A percentile compares a stretch with the other conserved stretches of the same genome.
Evolutionary conservation across 441 rosid genomes (phyloP).

Genomic region (Biscutella auriculata): DNA sequence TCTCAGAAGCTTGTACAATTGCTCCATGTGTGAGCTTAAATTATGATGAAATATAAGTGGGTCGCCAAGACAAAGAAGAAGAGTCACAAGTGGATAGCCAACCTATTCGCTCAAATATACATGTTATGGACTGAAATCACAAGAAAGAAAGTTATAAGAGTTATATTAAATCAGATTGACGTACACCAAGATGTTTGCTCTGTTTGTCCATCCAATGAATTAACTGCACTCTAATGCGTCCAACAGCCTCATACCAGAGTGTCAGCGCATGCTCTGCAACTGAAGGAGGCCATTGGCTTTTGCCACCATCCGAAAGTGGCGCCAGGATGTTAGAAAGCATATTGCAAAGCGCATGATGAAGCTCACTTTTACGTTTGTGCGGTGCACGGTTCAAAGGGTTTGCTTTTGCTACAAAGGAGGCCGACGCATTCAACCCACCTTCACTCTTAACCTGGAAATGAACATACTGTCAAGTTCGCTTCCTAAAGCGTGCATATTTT

Average conservation of each 20-base stretch:
- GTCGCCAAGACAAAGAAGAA: conserved; percentile 98
- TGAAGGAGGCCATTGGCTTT: conserved; percentile 95
- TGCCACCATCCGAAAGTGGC: conserved; percentile 92
- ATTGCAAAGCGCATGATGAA: conserved; percentile 92
- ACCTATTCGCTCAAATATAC: conserved; percentile 40
- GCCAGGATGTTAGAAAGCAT: conserved; percentile 97
- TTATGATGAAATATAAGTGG: conserved; percentile 80
- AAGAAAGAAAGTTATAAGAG: not conserved
- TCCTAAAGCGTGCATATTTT: conserved; percentile 11
- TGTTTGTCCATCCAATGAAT: conserved; percentile 98
- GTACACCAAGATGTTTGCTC: conserved; percentile 91
- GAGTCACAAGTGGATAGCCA: conserved; percentile 97
- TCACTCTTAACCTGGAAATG: conserved; percentile 78
- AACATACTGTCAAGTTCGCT: conserved; percentile 20
- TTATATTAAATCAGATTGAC: conserved; percentile 20
- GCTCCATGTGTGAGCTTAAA: conserved; percentile 95
- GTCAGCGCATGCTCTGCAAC: conserved; percentile 92
- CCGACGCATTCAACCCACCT: conserved; percentile 97
- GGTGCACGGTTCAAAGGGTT: conserved; percentile 90
- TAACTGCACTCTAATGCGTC: conserved; percentile 77
- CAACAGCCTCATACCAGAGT: conserved; percentile 96
- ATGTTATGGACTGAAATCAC: conserved; percentile 17
- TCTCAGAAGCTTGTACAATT: conserved; percentile 88
- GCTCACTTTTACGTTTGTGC: conserved; percentile 93
- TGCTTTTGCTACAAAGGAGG: conserved; percentile 96